These are phyloP conservation scores for Nidularia pulvinata DNA, from an alignment of 768 basidiomycete species.

Conservation along the genomic window DNA sequence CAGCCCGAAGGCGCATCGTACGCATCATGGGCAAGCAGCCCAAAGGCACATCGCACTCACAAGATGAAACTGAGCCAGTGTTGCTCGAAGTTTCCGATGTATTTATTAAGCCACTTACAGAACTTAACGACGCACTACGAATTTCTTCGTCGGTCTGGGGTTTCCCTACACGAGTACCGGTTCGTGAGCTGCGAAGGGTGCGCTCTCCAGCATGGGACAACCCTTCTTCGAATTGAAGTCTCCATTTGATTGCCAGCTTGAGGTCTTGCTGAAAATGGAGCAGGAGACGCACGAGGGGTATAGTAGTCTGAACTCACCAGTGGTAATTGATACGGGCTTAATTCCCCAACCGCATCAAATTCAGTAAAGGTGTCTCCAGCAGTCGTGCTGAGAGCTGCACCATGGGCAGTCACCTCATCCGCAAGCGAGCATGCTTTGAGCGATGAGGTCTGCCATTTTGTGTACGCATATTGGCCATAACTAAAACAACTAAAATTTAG, in stretches of 20 bases:
- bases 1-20: no score
- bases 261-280: background rate
- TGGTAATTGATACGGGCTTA: background rate
- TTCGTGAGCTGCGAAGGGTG: background rate
- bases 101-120: no score
- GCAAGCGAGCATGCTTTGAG: background rate
- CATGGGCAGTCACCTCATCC: background rate
- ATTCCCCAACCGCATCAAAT: background rate
- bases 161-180: no score
- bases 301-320: background rate
- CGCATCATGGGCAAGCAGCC: no score
- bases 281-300: background rate
- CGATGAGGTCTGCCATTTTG: background rate
- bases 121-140: no score
- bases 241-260: background rate
- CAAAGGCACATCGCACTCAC: no score
- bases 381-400: background rate
- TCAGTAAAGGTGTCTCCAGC: background rate
- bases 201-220: background rate
- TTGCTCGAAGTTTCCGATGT: no score
- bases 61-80: no score
- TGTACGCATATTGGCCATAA: no score
- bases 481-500: no score
- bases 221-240: background rate
- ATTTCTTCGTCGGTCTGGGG: no score